Evolutionary conservation across 208 protist species (phyloP).

Genomic region (Wallacemonas rigidus): DNA sequence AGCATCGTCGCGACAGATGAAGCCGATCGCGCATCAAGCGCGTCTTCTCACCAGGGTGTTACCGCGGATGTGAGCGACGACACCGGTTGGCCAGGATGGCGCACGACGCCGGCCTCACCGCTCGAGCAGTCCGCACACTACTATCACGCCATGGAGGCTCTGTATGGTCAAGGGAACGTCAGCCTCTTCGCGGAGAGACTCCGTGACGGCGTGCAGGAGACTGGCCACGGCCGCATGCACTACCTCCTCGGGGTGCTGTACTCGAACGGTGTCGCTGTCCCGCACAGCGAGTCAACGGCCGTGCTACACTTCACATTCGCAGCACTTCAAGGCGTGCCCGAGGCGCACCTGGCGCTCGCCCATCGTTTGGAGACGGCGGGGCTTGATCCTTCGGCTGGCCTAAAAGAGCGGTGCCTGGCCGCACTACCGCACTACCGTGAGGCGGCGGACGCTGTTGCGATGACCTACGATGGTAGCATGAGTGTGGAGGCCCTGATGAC

Average conservation of each 20-base stretch:
- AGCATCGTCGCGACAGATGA: too few species aligned
- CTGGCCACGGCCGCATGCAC: slow-evolving; percentile 73
- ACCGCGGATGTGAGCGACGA: too few species aligned
- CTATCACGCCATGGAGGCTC: slow-evolving; percentile 53
- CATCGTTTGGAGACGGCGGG: slow-evolving; percentile 32
- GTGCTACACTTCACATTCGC: slow-evolving; percentile 85
- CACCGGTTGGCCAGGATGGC: not conserved
- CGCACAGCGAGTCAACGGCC: slow-evolving; percentile 52
- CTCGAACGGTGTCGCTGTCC: slow-evolving; percentile 74
- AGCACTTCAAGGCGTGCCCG: slow-evolving; percentile 60
- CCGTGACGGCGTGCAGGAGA: slow-evolving; percentile 37
- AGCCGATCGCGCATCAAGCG: too few species aligned
- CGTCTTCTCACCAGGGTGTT: too few species aligned
- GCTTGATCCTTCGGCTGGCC: not conserved
- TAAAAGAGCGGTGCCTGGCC: slow-evolving; percentile 34
- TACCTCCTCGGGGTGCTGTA: slow-evolving; percentile 83
- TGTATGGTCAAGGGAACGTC: slow-evolving; percentile 68
- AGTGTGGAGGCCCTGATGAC: not conserved
- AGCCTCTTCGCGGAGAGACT: slow-evolving; percentile 46
- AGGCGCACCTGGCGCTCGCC: slow-evolving; percentile 83
- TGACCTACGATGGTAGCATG: slow-evolving; percentile 54
- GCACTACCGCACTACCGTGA: slow-evolving; percentile 67
- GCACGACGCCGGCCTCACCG: slow-evolving; percentile 19
- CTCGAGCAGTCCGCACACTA: slow-evolving; percentile 61
- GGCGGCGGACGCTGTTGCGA: slow-evolving; percentile 72